Conservation (phyloP, 2,329 filamentous ascomycete genomes). For the Exophiala bonariae region DNA sequence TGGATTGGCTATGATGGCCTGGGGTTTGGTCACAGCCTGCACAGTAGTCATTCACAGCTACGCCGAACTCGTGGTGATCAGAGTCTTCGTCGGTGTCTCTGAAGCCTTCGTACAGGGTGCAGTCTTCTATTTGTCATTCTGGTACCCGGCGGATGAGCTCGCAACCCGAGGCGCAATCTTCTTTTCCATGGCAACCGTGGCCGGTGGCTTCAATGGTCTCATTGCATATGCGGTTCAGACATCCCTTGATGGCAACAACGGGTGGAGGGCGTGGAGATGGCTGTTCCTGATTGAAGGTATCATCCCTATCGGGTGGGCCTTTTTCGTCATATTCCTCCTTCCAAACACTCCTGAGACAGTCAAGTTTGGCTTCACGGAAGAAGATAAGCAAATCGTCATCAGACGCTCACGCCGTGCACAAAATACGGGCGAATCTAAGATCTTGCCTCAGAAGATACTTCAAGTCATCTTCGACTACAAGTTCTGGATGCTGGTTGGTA, state of each 20-base stretch:
- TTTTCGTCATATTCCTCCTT: conserved; percentile 10
- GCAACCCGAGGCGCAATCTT: conserved; percentile 43
- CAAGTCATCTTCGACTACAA: conserved; percentile 15
- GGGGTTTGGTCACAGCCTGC: conserved; percentile 7
- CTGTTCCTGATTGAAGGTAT: conserved; percentile 51
- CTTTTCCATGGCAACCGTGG: conserved; percentile 47
- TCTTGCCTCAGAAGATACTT: conserved; percentile 10
- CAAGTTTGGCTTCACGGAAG: conserved; percentile 9
- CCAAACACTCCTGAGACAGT: conserved; percentile 10
- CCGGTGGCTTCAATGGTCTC: conserved; percentile 54
- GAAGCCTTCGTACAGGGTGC: conserved; percentile 10
- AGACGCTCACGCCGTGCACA: conserved; percentile 7
- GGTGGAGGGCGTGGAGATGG: conserved; percentile 45
- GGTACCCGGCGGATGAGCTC: conserved; percentile 10
- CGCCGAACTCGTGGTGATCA: conserved; percentile 3
- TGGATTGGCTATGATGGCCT: conserved; percentile 7
- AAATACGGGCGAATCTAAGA: conserved; percentile 20
- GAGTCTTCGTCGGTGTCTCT: conserved; percentile 5
- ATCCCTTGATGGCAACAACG: conserved; percentile 50
- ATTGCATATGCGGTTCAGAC: conserved; percentile 51
- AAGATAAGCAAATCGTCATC: conserved; percentile 14
- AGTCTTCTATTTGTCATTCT: conserved; percentile 10
- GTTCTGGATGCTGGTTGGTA: conserved; percentile 17
- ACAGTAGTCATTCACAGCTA: conserved; percentile 8
- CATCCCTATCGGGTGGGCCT: conserved; percentile 11